Evolutionary conservation across 2,329 filamentous ascomycete species (phyloP), one percentile per base, ranked within the genome.

Genomic region (Fusarium avenaceum): DNA sequence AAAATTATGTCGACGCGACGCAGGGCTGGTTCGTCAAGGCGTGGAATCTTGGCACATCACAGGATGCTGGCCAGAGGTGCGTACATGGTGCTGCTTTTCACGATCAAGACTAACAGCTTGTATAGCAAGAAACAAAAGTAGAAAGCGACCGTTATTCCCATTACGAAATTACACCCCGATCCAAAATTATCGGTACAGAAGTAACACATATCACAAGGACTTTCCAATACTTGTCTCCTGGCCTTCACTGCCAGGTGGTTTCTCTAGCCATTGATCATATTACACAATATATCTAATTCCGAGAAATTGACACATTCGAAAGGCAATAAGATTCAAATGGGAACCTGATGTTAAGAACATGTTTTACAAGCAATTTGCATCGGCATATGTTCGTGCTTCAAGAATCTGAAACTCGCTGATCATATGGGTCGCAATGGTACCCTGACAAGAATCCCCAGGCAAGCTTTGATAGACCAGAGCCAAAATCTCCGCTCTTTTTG

Each of bases 1-100:
- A 94, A 80, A 87, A 86, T 47, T 92, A 93, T 76, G 87, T 92
- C 73, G 92, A 94, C 72, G 84, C 83, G 73, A 93, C 91, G 19
- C 92, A 94, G 81, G 88, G 84, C 69, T 87, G 85, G 79, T 79
- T 90, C 53, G 87, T 90, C 58, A 90, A 89, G 79, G 87, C 88
- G 2, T 90, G 88, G 88, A 89, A 90, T 72, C 74, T 89, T 57
- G 82, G 82, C 67, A 80, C 79, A 30, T 46, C 68, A 4, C 59
- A 50, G n/a, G 58, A 65, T 33, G 45, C 69, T 33, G 63, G 67
- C 10, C 69, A 71, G 39, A 65, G 56, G 66, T 69, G 44, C 43
- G 66, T 63, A 59, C 35, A 64, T 15, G 7, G 9, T 48, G 30
- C 19, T 26, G 17, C 30, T 32, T 24, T 22, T n/a, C 7, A 17